Evolutionary conservation across 441 rosid genomes (phyloP), one percentile per base, ranked within the genome.

Genomic region (Hura crepitans): DNA sequence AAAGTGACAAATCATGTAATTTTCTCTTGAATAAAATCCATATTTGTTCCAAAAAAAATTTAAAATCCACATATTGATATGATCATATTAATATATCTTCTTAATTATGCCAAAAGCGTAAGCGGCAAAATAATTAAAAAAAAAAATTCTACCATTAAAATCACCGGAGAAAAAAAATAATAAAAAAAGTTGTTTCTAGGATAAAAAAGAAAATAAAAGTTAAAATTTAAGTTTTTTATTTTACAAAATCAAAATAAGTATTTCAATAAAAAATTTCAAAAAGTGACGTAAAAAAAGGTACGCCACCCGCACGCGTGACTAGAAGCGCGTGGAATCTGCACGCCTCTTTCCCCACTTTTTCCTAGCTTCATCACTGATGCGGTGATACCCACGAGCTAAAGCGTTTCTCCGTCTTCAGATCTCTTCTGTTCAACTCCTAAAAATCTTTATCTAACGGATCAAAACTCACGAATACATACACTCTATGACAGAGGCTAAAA

Each of bases 271-370:
- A 42, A 11, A 42, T 42, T 6, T 6, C 2, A 46, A 64, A 46
- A 64, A 46, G 42, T 9, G 53, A 46, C 14, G 30, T 25, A 63
- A 20, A 60, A 49, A 70, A 60, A 23, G 27, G 51, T 20, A 25
- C 23, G 31, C 20, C 18, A 58, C 4, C 0, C 5, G n/a, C 61
- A 70, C 74, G 74, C 53, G 50, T 61, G 53, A 62, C 39, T 15
- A 70, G 61, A 37, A 50, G 74, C 74, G 74, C 74, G 74, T 70
- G 74, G 67, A 70, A 70, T 61, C 67, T 53, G 74, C 53, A 62
- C 50, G 50, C 37, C 60, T 67, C 37, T 63, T 23, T 61, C 61
- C 31, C 0, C n/a, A 23, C 11, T 59, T 66, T 63, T 69, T 60
- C 33, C n/a, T 6, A 43, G 0, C 3, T 23, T 33, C 58, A 9